A percentile compares a stretch with the other conserved stretches of the same genome.
These are phyloP conservation scores for Dissophora ornata DNA, from an alignment of 192 early-diverging fungal species.

Conservation along the genomic window DNA sequence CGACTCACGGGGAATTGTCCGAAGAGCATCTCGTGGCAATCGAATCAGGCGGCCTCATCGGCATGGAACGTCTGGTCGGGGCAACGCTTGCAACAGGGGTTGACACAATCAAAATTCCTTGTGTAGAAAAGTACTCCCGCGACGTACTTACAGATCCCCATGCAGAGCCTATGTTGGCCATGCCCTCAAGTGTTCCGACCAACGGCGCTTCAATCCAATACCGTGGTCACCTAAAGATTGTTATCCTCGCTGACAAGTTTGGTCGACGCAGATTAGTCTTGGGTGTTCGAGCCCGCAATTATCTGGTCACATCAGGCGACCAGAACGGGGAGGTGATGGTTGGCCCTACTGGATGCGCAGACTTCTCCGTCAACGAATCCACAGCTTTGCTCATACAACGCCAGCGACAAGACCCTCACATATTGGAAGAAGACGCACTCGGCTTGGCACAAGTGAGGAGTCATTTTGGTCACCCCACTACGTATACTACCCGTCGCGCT, in stretches of 20 bases:
- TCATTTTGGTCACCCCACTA: conserved; percentile 10
- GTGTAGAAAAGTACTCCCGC: neutral
- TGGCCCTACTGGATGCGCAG: conserved; percentile 12
- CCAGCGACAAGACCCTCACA: neutral
- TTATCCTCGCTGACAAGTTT: conserved; percentile 7
- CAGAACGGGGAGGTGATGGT: neutral
- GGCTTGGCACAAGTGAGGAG: conserved; percentile 18
- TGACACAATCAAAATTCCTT: conserved; percentile 2
- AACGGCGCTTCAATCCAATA: conserved; percentile 1
- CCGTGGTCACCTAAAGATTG: conserved; percentile 5
- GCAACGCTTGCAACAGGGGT: conserved; percentile 4
- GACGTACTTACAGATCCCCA: conserved; percentile 4
- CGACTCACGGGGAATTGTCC: conserved; percentile 2
- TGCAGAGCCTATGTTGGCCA: conserved; percentile 8
- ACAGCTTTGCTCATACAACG: neutral
- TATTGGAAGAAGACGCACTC: neutral
- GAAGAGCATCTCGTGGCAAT: conserved; percentile 9
- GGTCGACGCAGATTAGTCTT: conserved; percentile 7
- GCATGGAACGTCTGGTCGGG: conserved; percentile 13
- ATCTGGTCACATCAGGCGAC: neutral
- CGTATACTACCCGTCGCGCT: conserved; percentile 11
- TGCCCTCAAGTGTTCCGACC: conserved; percentile 8
- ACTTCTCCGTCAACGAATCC: conserved; percentile 3
- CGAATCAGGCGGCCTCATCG: conserved; percentile 2
- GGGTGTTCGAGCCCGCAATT: conserved; percentile 9